Evolutionary conservation across 1,284 basidiomycete genomes (phyloP).

Genomic region (Fereydounia khargensis): DNA sequence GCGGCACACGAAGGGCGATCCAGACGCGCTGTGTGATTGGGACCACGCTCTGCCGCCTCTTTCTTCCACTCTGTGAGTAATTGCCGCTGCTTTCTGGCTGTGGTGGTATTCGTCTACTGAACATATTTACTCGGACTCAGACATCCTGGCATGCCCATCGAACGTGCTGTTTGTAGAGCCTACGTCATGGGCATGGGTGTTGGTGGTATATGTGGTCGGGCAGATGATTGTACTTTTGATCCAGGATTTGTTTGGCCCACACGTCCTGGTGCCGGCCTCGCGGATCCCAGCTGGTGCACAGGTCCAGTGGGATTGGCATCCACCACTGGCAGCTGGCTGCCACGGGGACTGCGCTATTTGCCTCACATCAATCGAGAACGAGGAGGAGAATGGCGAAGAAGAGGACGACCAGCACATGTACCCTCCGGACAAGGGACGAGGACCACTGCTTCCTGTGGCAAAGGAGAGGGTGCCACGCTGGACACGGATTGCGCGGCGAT

Average conservation of each 20-base stretch:
- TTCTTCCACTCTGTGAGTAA: slow-evolving; percentile 71
- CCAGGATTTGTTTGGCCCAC: slow-evolving; percentile 74
- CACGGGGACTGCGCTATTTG: slow-evolving; percentile 24
- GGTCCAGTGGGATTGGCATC: slow-evolving; percentile 24
- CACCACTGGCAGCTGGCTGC: background rate
- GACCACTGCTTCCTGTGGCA: background rate
- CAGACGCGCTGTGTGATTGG: slow-evolving; percentile 73
- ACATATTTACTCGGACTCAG: too few species aligned
- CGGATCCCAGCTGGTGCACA: slow-evolving; percentile 11
- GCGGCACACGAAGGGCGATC: slow-evolving; percentile 71
- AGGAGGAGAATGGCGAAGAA: background rate
- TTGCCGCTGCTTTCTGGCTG: too few species aligned
- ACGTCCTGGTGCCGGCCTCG: slow-evolving; percentile 70
- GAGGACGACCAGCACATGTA: background rate
- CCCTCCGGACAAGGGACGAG: background rate
- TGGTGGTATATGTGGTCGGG: slow-evolving; percentile 66
- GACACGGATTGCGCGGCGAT: background rate
- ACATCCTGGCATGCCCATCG: slow-evolving; percentile 75
- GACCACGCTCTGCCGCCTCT: slow-evolving; percentile 70
- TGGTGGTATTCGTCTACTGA: too few species aligned
- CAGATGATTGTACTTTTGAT: slow-evolving; percentile 70
- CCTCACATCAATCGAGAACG: slow-evolving; percentile 11
- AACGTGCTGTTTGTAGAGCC: slow-evolving; percentile 79
- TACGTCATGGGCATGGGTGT: slow-evolving; percentile 68
- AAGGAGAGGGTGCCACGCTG: background rate